These are phyloP conservation scores for Lyophyllum atratum DNA, from an alignment of 768 basidiomycete genomes.

Conservation along the genomic window DNA sequence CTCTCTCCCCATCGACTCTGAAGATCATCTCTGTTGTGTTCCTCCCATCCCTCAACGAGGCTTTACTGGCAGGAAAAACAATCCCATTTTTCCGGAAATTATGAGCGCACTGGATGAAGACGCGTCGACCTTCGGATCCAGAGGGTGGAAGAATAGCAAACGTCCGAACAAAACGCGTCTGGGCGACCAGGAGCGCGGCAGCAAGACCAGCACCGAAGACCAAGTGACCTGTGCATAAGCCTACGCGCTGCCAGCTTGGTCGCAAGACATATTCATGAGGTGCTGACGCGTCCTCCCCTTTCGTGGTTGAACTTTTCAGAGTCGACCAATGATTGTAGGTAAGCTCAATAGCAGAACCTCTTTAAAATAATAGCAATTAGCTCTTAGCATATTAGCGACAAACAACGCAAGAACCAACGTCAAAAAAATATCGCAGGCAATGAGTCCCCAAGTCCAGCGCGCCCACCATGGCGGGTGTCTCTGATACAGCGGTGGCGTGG, in stretches of 20 bases:
- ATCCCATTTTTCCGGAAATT: slow-evolving; percentile 28
- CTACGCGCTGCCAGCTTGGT: slow-evolving; percentile 35
- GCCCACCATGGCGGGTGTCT: slow-evolving; percentile 32
- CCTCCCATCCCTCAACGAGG: slow-evolving; percentile 31
- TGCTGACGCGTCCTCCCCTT: slow-evolving; percentile 8
- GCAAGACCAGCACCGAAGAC: slow-evolving; percentile 30
- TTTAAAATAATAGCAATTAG: slow-evolving; percentile 7
- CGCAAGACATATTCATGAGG: slow-evolving; percentile 26
- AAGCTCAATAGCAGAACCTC: slow-evolving; percentile 32
- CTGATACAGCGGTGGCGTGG: slow-evolving; percentile 28
- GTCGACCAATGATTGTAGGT: slow-evolving; percentile 36
- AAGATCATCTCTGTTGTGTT: slow-evolving; percentile 34
- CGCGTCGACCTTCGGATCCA: slow-evolving; percentile 19
- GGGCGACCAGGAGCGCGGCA: slow-evolving; percentile 28
- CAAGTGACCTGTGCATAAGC: slow-evolving; percentile 30
- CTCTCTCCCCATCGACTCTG: slow-evolving; percentile 27
- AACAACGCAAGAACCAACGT: slow-evolving; percentile 22
- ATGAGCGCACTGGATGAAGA: slow-evolving; percentile 34
- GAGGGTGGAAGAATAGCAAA: slow-evolving; percentile 26
- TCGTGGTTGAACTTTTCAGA: slow-evolving; percentile 20
- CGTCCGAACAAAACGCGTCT: slow-evolving; percentile 33
- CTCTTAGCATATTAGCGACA: neutral
- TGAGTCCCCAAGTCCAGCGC: slow-evolving; percentile 27
- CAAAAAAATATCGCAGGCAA: slow-evolving; percentile 33
- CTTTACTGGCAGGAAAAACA: slow-evolving; percentile 25